phyloP scores from a whole-genome alignment of 2,329 filamentous ascomycete genomes.

The Colletotrichum gloeosporioides region DNA sequence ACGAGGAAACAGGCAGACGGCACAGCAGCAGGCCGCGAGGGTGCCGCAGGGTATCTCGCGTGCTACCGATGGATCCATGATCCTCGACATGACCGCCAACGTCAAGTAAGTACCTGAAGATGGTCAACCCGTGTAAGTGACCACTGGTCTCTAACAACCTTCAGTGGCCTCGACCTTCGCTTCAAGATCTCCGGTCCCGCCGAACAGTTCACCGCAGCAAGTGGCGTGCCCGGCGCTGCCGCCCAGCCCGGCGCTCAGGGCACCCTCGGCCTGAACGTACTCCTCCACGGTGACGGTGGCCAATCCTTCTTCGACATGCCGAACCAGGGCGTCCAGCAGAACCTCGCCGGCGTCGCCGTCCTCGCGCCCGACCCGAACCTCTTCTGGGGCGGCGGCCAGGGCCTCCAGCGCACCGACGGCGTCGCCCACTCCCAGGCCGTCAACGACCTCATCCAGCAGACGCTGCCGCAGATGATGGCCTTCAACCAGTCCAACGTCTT shows the following conservation, averaged over 20 bases:
- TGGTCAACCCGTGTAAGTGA: neutral
- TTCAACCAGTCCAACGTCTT: slow-evolving; percentile 58
- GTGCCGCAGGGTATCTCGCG: slow-evolving; percentile 40
- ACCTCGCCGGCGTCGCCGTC: slow-evolving; percentile 57
- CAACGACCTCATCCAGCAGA: slow-evolving; percentile 52
- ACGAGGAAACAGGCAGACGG: slow-evolving; percentile 23
- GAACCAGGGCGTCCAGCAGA: slow-evolving; percentile 56
- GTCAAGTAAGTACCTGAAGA: slow-evolving; percentile 49
- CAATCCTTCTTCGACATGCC: slow-evolving; percentile 65
- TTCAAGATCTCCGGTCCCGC: slow-evolving; percentile 62
- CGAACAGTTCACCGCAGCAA: slow-evolving; percentile 54
- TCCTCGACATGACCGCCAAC: slow-evolving; percentile 58
- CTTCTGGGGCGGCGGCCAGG: slow-evolving; percentile 63
- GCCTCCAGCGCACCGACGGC: slow-evolving; percentile 59
- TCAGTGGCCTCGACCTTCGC: slow-evolving; percentile 56
- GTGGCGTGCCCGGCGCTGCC: slow-evolving; percentile 44
- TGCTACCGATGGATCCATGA: slow-evolving; percentile 60
- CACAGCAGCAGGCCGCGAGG: slow-evolving; percentile 32
- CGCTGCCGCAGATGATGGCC: slow-evolving; percentile 57
- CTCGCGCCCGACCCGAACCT: slow-evolving; percentile 59
- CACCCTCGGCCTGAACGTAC: slow-evolving; percentile 57
- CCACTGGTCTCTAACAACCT: slow-evolving; percentile 6
- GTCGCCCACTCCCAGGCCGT: slow-evolving; percentile 61
- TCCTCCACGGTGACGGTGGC: slow-evolving; percentile 65
- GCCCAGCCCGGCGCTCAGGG: slow-evolving; percentile 30